These are phyloP conservation scores for Neurospora pannonica DNA, from an alignment of 495 filamentous ascomycete species.

Conservation along the genomic window DNA sequence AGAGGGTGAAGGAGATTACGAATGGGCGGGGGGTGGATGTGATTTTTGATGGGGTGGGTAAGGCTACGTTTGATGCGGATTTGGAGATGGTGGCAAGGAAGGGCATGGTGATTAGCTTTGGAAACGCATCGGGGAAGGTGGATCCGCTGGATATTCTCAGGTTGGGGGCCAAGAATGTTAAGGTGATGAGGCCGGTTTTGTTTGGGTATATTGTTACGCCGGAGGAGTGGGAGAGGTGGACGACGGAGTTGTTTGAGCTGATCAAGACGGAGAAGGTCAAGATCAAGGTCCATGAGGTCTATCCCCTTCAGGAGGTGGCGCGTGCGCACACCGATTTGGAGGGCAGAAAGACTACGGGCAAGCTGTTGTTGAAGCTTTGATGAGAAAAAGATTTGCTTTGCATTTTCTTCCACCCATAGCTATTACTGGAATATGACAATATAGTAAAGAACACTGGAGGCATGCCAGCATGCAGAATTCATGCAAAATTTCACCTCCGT, in stretches of 20 bases:
- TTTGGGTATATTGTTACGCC: conserved; percentile 65
- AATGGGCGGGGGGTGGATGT: conserved; percentile 60
- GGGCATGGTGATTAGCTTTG: conserved; percentile 77
- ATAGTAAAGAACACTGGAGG: neutral
- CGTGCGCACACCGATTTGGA: conserved; percentile 77
- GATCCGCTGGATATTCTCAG: conserved; percentile 59
- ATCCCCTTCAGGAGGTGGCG: conserved; percentile 67
- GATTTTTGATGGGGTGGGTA: conserved; percentile 86
- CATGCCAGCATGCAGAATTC: neutral
- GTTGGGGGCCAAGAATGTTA: conserved; percentile 71
- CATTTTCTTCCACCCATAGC: neutral
- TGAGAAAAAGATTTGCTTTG: too few species aligned
- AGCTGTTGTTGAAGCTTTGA: conserved; percentile 47
- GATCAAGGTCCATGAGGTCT: conserved; percentile 67
- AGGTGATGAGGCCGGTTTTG: conserved; percentile 65
- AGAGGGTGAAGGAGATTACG: conserved; percentile 60
- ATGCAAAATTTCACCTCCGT: neutral
- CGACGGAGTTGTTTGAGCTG: conserved; percentile 63
- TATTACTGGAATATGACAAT: neutral
- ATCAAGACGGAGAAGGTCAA: conserved; percentile 60
- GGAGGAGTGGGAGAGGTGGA: conserved; percentile 67
- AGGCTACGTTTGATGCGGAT: conserved; percentile 76
- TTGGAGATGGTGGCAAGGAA: conserved; percentile 71
- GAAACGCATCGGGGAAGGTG: conserved; percentile 76
- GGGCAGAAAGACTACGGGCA: conserved; percentile 75